Evolutionary conservation across 805 yeast genomes (phyloP).

Genomic region (Kodamaea leandrae): DNA sequence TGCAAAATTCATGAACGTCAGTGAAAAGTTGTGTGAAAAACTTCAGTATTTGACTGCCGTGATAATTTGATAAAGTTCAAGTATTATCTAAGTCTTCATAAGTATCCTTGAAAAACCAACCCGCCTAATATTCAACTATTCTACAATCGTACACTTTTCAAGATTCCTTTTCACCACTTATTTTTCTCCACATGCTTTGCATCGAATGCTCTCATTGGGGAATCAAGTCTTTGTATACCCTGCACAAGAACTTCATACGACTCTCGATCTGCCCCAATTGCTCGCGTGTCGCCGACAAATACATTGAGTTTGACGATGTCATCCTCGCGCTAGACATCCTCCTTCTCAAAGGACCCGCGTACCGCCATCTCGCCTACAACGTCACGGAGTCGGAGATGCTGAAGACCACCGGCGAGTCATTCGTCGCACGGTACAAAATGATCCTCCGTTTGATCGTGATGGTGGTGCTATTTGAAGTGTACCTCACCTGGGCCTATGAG

Average conservation of each 20-base stretch:
- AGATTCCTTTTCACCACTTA: too few species aligned
- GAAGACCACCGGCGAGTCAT: constrained; percentile 2
- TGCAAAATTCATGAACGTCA: too few species aligned
- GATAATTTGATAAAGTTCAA: too few species aligned
- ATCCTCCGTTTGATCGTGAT: constrained; percentile 52
- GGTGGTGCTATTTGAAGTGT: constrained; percentile 79
- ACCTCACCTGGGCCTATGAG: constrained; percentile 86
- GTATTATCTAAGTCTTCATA: too few species aligned
- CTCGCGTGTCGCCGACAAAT: constrained; percentile 76
- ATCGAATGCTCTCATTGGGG: constrained; percentile 73
- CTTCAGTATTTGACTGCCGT: too few species aligned
- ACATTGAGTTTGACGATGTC: constrained; percentile 86
- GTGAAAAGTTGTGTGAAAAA: too few species aligned
- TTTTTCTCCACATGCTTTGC: constrained; percentile 90
- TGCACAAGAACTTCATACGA: constrained; percentile 75
- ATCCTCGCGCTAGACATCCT: constrained; percentile 79
- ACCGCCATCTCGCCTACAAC: constrained; percentile 83
- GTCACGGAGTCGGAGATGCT: constrained; percentile 36
- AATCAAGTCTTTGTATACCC: constrained; percentile 62
- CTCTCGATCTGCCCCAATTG: constrained; percentile 76
- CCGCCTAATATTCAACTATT: too few species aligned
- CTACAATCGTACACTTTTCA: too few species aligned
- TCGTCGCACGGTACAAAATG: constrained; percentile 20
- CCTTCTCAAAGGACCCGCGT: constrained; percentile 82
- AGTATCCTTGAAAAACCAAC: too few species aligned